Percentiles rank a stretch among this genome's conserved stretches.
Evolutionary conservation across 148 eudicot species (phyloP).

Genomic region (Cornus florida): DNA sequence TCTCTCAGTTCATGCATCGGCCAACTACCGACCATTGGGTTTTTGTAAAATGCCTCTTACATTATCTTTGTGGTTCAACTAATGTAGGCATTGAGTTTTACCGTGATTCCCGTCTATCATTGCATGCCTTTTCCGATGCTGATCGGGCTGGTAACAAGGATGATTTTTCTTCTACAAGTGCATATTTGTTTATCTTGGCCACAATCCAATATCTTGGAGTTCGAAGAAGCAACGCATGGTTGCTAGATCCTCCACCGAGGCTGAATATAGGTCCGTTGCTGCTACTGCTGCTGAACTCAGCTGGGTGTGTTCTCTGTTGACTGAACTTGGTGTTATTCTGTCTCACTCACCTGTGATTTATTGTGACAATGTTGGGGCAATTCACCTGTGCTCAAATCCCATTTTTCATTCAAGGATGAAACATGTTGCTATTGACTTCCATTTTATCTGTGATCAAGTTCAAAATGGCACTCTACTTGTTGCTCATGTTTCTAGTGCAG

Average conservation of each 20-base stretch:
- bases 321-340: not conserved
- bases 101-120: not conserved
- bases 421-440: not conserved
- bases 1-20: too few relatives aligned
- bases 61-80: not conserved
- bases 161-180: not conserved
- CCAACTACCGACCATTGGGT: not conserved
- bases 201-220: not conserved
- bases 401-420: not conserved
- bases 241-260: not conserved
- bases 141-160: too few relatives aligned
- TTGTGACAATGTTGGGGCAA: constrained; percentile 4
- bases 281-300: not conserved
- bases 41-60: not conserved
- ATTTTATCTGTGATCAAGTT: not conserved
- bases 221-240: not conserved
- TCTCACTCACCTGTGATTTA: not conserved
- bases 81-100: not conserved
- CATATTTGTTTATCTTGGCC: not conserved
- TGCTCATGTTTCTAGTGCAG: not conserved
- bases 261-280: not conserved
- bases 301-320: not conserved
- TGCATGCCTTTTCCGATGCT: not conserved
- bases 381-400: not conserved
- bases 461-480: not conserved